Percentiles rank a stretch among this genome's conserved stretches.
Evolutionary conservation across 164 flowering plant species (phyloP).

Genomic region (Akebia trifoliata): DNA sequence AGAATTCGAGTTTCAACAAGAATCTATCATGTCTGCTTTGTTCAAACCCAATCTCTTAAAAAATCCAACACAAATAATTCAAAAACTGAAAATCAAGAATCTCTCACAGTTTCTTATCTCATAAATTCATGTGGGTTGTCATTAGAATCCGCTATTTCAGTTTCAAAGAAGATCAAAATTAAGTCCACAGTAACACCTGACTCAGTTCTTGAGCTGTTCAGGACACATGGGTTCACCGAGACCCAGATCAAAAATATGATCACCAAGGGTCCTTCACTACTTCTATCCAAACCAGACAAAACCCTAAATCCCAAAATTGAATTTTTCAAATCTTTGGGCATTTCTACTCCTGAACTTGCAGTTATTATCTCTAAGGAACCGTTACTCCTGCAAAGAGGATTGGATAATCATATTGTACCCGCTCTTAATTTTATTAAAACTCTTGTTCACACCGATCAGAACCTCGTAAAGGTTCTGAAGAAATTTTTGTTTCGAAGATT

Average conservation of each 20-base stretch:
- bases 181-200: constrained; percentile 4
- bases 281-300: neutral
- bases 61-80: neutral
- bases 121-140: constrained; percentile 10
- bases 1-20: too few species aligned
- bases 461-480: too few species aligned
- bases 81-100: neutral
- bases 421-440: constrained; percentile 1
- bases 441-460: neutral
- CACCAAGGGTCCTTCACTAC: neutral
- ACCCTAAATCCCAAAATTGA: constrained; percentile 24
- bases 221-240: constrained; percentile 13
- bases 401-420: constrained; percentile 15
- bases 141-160: neutral
- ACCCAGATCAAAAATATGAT: constrained; percentile 12
- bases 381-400: constrained; percentile 5
- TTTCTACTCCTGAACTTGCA: constrained; percentile 11
- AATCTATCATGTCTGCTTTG: too few species aligned
- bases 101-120: constrained; percentile 9
- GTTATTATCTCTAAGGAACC: constrained; percentile 4
- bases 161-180: neutral
- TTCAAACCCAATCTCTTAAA: too few species aligned
- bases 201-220: constrained; percentile 9
- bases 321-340: constrained; percentile 14
- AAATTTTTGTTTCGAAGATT: too few species aligned